phyloP scores from a whole-genome alignment of 2,329 filamentous ascomycete species.

The Penicillium crustosum region DNA sequence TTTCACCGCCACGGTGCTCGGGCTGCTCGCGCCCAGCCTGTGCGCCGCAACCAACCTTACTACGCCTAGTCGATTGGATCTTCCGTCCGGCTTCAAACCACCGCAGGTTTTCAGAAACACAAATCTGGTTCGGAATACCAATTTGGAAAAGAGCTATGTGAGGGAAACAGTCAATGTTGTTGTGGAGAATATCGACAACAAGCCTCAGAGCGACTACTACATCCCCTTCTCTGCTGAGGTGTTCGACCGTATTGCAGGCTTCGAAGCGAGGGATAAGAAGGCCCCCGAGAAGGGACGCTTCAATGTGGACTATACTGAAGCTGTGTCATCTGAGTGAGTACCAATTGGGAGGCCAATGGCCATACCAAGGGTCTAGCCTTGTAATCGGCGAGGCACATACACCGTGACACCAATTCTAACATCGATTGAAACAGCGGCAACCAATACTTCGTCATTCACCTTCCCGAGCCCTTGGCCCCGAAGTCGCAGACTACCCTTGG shows the following conservation, averaged over 20 bases:
- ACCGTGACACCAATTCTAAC: constrained; percentile 8
- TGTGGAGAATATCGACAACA: constrained; percentile 78
- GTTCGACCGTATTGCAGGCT: constrained; percentile 73
- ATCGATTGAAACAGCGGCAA: constrained; percentile 53
- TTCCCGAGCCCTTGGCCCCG: constrained; percentile 73
- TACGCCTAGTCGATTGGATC: constrained; percentile 34
- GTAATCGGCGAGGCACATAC: neutral
- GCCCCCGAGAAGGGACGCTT: constrained; percentile 67
- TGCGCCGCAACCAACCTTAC: constrained; percentile 32
- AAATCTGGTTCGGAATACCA: constrained; percentile 86
- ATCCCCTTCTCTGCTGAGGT: constrained; percentile 77
- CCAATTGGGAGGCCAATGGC: constrained; percentile 53
- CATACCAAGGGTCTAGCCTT: constrained; percentile 7
- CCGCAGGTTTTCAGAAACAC: constrained; percentile 90
- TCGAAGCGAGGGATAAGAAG: constrained; percentile 94
- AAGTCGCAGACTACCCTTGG: constrained; percentile 79
- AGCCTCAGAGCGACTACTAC: constrained; percentile 86
- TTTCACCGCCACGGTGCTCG: constrained; percentile 39
- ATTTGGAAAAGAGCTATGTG: constrained; percentile 87
- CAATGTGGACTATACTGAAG: constrained; percentile 65
- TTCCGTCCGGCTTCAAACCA: constrained; percentile 65
- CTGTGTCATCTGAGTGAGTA: constrained; percentile 53
- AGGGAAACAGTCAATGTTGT: constrained; percentile 92
- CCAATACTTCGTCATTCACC: constrained; percentile 81
- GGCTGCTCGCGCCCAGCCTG: constrained; percentile 38